Conservation (phyloP, 805 yeast species). For the Ogataea neopini region DNA sequence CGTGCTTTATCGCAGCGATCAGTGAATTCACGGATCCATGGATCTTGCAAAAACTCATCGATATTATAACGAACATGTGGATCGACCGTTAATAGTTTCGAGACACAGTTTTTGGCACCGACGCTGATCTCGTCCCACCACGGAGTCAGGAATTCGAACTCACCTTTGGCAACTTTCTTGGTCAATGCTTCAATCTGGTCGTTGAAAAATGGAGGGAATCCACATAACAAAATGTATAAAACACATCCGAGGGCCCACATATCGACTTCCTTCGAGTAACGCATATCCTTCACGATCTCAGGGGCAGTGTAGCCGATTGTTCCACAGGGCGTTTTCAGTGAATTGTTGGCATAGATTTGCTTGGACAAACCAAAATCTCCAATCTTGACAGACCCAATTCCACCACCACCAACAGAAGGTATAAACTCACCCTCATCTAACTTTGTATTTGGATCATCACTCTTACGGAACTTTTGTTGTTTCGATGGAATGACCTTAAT, state of each 20-base stretch:
- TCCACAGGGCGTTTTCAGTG: constrained; percentile 94
- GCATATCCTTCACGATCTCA: constrained; percentile 91
- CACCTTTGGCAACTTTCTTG: constrained; percentile 77
- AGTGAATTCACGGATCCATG: constrained; percentile 58
- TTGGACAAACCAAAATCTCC: constrained; percentile 97
- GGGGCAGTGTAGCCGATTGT: constrained; percentile 99
- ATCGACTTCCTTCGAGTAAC: constrained; percentile 91
- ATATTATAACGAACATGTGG: constrained; percentile 68
- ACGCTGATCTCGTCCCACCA: constrained; percentile 87
- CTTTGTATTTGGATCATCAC: constrained; percentile 71
- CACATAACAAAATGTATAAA: constrained; percentile 87
- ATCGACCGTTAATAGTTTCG: constrained; percentile 68
- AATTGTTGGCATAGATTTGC: constrained; percentile 81
- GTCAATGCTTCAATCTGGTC: constrained; percentile 74
- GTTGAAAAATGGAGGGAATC: constrained; percentile 97
- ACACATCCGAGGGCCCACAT: constrained; percentile 99
- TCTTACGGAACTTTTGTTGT: constrained; percentile 45
- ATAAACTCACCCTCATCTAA: constrained; percentile 84
- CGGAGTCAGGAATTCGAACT: constrained; percentile 72
- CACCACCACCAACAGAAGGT: constrained; percentile 87
- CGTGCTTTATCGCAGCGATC: constrained; percentile 35
- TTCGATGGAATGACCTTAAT: constrained; percentile 51
- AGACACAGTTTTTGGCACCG: constrained; percentile 70
- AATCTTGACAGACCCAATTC: constrained; percentile 82
- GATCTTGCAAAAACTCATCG: constrained; percentile 70